Percentiles rank a stretch among this genome's conserved stretches.
phyloP scores from a whole-genome alignment of 257 asterid genomes.

The Voacanga thouarsii region DNA sequence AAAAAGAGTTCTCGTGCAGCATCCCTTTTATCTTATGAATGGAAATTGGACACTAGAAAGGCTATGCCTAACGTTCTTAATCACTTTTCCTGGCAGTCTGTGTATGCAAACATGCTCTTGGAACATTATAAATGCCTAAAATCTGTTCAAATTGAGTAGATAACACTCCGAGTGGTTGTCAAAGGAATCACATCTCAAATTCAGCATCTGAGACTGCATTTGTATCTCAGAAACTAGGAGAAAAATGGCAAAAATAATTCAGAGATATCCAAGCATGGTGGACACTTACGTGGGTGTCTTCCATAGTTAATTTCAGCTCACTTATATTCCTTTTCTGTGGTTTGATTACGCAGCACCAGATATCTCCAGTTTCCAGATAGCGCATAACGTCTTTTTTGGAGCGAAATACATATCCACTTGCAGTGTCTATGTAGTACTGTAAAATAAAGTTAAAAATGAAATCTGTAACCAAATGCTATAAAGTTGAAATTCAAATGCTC shows the following conservation, averaged over 20 bases:
- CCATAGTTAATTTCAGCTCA: neutral
- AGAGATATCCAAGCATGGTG: slow-evolving; percentile 16
- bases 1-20: neutral
- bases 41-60: neutral
- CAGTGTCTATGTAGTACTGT: slow-evolving; percentile 70
- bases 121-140: neutral
- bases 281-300: slow-evolving; percentile 33
- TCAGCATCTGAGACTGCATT: neutral
- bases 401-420: slow-evolving; percentile 51
- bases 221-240: neutral
- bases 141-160: neutral
- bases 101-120: neutral
- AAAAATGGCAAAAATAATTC: neutral
- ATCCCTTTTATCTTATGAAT: neutral
- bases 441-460: slow-evolving; percentile 13
- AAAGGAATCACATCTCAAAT: neutral
- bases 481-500: neutral
- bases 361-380: slow-evolving; percentile 52
- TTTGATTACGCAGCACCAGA: slow-evolving; percentile 37
- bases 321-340: slow-evolving; percentile 42
- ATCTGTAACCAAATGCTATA: neutral
- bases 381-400: slow-evolving; percentile 66
- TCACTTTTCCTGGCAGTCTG: neutral
- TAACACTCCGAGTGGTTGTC: neutral
- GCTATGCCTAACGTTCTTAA: neutral